Evolutionary conservation across 1,284 basidiomycete species (phyloP).

Genomic region (Abortiporus biennis): DNA sequence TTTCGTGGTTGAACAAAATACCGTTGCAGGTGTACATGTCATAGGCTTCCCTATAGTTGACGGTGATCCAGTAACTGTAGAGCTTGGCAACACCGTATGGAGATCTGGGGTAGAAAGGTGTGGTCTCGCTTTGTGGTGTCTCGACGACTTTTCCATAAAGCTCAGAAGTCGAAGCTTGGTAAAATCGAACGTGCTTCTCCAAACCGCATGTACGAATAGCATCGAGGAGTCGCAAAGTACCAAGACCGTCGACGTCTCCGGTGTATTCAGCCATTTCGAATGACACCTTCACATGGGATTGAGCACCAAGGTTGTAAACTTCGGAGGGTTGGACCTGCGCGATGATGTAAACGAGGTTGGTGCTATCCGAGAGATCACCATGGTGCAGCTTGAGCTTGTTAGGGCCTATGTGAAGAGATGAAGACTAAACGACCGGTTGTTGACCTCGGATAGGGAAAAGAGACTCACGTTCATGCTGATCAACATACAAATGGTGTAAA

Average conservation of each 20-base stretch:
- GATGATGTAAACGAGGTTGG: constrained; percentile 91
- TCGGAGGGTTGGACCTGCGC: constrained; percentile 88
- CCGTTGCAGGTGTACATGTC: constrained; percentile 90
- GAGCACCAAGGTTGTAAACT: constrained; percentile 94
- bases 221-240: constrained; percentile 87
- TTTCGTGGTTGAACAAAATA: constrained; percentile 93
- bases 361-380: constrained; percentile 87
- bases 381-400: constrained; percentile 86
- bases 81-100: constrained; percentile 92
- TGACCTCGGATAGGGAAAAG: not conserved
- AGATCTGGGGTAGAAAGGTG: constrained; percentile 89
- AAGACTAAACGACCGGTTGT: not conserved
- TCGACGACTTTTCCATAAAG: constrained; percentile 91
- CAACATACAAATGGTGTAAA: constrained; percentile 84
- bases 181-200: constrained; percentile 82
- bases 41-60: constrained; percentile 91
- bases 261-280: constrained; percentile 98
- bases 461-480: constrained; percentile 75
- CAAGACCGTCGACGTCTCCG: constrained; percentile 87
- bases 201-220: constrained; percentile 90
- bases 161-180: constrained; percentile 92
- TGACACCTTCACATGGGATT: constrained; percentile 94
- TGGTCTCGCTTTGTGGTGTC: constrained; percentile 86
- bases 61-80: constrained; percentile 84
- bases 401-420: constrained; percentile 39